Evolutionary conservation across 177 flowering plant genomes (phyloP).

Genomic region (Telopea speciosissima): DNA sequence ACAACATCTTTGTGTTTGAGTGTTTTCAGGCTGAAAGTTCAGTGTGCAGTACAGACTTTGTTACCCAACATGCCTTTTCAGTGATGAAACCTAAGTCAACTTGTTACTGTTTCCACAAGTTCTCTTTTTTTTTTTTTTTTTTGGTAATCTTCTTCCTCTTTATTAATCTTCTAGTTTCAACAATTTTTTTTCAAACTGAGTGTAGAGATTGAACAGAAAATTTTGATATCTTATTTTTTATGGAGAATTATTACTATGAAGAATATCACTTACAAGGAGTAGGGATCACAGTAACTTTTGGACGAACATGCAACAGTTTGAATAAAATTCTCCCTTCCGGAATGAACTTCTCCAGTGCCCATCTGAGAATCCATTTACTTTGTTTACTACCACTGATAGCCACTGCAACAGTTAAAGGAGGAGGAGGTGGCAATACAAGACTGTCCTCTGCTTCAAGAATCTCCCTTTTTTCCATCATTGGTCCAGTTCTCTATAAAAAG

Average conservation of each 20-base stretch:
- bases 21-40: neutral
- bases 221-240: neutral
- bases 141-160: no score
- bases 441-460: slow-evolving; percentile 19
- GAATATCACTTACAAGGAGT: slow-evolving; percentile 48
- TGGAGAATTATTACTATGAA: neutral
- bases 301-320: slow-evolving; percentile 62
- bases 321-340: slow-evolving; percentile 44
- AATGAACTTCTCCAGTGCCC: slow-evolving; percentile 75
- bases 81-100: no score
- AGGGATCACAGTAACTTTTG: slow-evolving; percentile 41
- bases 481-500: neutral
- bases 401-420: slow-evolving; percentile 37
- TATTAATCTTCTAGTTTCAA: neutral
- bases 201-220: no score
- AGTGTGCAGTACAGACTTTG: neutral
- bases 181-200: neutral
- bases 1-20: no score
- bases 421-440: slow-evolving; percentile 10
- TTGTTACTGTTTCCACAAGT: neutral
- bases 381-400: slow-evolving; percentile 55
- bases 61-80: neutral
- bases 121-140: no score
- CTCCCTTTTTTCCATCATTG: slow-evolving; percentile 32
- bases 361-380: slow-evolving; percentile 48